phyloP scores from a whole-genome alignment of 352 stramenopile species.

The Globisporangium uncinulatum region DNA sequence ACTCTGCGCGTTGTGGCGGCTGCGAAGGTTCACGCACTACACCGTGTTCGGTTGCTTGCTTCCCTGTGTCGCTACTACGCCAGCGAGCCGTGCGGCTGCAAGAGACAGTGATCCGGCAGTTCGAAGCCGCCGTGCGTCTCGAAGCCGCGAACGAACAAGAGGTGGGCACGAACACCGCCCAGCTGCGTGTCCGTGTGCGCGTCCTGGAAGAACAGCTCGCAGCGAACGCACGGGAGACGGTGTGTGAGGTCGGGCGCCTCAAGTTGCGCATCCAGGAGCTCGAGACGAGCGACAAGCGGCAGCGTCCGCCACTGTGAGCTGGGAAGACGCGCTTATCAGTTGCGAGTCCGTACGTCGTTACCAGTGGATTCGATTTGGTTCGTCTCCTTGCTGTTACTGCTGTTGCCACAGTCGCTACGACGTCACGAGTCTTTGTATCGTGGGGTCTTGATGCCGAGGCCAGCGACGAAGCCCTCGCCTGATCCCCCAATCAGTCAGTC shows the following conservation, averaged over 20 bases:
- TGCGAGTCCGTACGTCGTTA: no score
- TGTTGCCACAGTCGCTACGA: not conserved
- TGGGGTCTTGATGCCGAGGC: constrained; percentile 63
- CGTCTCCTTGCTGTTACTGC: not conserved
- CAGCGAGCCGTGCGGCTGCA: constrained; percentile 69
- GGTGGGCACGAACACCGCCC: constrained; percentile 2
- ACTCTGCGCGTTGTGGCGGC: no score
- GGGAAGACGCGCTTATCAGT: no score
- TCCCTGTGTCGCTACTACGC: not conserved
- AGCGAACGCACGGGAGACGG: constrained; percentile 51
- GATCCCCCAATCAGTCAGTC: not conserved
- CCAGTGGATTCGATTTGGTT: not conserved
- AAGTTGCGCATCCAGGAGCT: constrained; percentile 65
- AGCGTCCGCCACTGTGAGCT: not conserved
- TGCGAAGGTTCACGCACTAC: not conserved
- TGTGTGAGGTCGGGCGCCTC: constrained; percentile 48
- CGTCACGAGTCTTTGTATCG: constrained; percentile 51
- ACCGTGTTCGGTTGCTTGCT: no score
- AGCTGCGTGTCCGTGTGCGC: constrained; percentile 41
- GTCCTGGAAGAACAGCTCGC: constrained; percentile 68
- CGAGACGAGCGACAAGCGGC: constrained; percentile 18
- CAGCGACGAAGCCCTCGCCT: constrained; percentile 81
- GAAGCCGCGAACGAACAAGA: constrained; percentile 16
- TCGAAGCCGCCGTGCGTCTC: constrained; percentile 55
- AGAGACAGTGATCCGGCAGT: constrained; percentile 75